These are phyloP conservation scores for Septoria petroselini DNA, from an alignment of 2,329 filamentous ascomycete species.

Conservation along the genomic window DNA sequence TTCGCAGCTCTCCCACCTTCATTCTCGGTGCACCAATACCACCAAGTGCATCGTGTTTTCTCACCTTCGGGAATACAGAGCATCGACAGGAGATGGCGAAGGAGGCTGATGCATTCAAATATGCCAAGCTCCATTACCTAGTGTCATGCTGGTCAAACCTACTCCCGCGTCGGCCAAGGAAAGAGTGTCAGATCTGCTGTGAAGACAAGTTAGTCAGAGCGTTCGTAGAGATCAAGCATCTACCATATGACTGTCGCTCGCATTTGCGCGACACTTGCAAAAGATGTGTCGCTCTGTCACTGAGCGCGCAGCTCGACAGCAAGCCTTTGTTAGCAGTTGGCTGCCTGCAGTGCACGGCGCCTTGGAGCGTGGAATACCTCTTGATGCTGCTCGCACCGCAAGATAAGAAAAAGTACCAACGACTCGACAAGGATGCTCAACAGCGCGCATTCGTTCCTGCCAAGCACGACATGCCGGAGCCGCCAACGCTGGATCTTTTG, in stretches of 20 bases:
- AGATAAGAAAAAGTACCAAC: slow-evolving; percentile 12
- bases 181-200: slow-evolving; percentile 19
- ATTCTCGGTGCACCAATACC: too few species aligned
- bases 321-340: slow-evolving; percentile 7
- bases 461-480: slow-evolving; percentile 10
- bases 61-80: not conserved
- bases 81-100: too few species aligned
- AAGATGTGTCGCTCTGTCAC: slow-evolving; percentile 8
- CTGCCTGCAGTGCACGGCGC: slow-evolving; percentile 9
- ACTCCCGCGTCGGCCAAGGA: slow-evolving; percentile 1
- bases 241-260: slow-evolving; percentile 9
- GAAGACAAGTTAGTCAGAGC: slow-evolving; percentile 8
- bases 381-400: slow-evolving; percentile 3
- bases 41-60: not conserved
- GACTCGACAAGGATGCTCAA: slow-evolving; percentile 11
- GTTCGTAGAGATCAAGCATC: not conserved
- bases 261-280: slow-evolving; percentile 14
- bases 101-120: not conserved
- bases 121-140: not conserved
- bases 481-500: slow-evolving; percentile 11
- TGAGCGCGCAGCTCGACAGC: slow-evolving; percentile 16
- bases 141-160: slow-evolving; percentile 3
- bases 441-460: slow-evolving; percentile 12
- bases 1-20: too few species aligned
- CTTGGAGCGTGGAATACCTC: slow-evolving; percentile 10